These are phyloP conservation scores for Euphorbia lathyris DNA, from an alignment of 345 rosid species.

Conservation along the genomic window DNA sequence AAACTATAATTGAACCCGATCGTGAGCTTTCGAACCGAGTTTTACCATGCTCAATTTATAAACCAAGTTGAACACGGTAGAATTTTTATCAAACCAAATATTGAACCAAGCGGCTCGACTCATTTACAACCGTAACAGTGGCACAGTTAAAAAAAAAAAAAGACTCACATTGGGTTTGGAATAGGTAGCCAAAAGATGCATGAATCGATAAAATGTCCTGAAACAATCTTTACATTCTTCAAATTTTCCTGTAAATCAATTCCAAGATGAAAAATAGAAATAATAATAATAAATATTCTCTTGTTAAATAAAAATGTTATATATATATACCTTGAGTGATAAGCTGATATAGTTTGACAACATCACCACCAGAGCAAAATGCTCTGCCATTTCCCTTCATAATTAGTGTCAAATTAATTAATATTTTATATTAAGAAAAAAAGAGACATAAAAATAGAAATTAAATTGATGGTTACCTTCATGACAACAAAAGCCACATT, in stretches of 20 bases:
- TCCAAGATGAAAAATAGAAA: not conserved
- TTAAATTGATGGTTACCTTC: not conserved
- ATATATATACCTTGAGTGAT: conserved; percentile 12
- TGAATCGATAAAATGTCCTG: conserved; percentile 36
- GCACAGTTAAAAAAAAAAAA: too few relatives aligned
- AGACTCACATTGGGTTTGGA: conserved; percentile 51
- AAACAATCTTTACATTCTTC: conserved; percentile 44
- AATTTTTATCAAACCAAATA: too few relatives aligned
- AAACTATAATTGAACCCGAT: too few relatives aligned
- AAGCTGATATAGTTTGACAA: conserved; percentile 16
- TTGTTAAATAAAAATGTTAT: too few relatives aligned
- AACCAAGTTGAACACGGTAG: too few relatives aligned
- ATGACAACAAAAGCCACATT: conserved; percentile 18
- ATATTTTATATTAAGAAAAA: too few relatives aligned
- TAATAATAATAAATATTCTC: not conserved
- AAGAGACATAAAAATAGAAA: not conserved
- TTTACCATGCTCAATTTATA: too few relatives aligned
- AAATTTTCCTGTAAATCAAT: conserved; percentile 29
- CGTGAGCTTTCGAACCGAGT: too few relatives aligned
- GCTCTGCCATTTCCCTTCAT: conserved; percentile 29
- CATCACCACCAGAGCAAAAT: conserved; percentile 28
- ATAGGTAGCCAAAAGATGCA: conserved; percentile 40
- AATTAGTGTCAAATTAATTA: not conserved
- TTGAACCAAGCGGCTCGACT: too few relatives aligned
- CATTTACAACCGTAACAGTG: too few relatives aligned